Base-by-base conservation (phyloP, 345 rosid species). In the Acer negundo region DNA sequence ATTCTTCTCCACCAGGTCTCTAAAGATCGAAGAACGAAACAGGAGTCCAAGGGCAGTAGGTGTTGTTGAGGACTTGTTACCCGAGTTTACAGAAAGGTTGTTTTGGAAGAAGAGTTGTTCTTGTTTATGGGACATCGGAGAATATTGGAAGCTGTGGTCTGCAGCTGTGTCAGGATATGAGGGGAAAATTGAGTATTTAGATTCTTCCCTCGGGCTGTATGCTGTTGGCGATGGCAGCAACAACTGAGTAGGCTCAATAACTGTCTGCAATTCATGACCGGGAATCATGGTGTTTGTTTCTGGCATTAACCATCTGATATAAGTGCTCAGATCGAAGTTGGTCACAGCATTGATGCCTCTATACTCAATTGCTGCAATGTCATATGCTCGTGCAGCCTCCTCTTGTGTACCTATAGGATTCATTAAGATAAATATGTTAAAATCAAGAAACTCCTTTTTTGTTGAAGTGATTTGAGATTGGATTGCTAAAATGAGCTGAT, bases 11-110 rank as follows among this genome's bases (percentile, higher is more conserved):
- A 88, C 86, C 74, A 88, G 58, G 20, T 88, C 90, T 73, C 84
- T 84, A 68, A 90, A 90, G n/a, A 88, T 61, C 0, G 90, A 86
- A 10, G 94, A 90, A 20, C 87, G 86, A 49, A 88, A 79, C 61
- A 88, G 92, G 61, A 90, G 86, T 70, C 87, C 78, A 1, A 90
- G 86, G 7, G 94, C 94, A 38, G 92, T 86, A 0, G 90, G 84
- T 0, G 90, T 77, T 24, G 38, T 35, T 35, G 92, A 81, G 12
- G 82, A 22, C 80, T 76, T 77, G 81, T 4, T 35, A 35, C 49
- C 47, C 10, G 82, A 74, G 77, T 23, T 83, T 5, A 72, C 3
- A 0, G 72, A 65, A 22, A 42, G 19, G 49, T 76, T 79, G 73
- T 51, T 78, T 42, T 69, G 83, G 61, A 80, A 74, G 19, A 24